Base-by-base conservation (phyloP, 106 monocot species). In the Triglochin maritima region DNA sequence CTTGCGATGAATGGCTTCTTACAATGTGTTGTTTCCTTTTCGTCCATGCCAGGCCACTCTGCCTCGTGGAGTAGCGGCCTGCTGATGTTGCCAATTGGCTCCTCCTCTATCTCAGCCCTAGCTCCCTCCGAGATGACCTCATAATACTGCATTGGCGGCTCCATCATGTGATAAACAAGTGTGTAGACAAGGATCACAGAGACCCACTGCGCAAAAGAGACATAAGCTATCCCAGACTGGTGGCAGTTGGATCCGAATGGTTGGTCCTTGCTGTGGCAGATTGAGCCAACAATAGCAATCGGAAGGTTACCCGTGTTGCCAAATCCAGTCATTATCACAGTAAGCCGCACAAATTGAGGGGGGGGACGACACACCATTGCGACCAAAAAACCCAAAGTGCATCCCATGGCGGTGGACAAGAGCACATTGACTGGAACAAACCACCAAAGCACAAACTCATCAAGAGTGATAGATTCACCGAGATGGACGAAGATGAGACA, bases 121-220 rank as follows among this genome's bases (percentile, higher is more conserved):
- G 29, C 60, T 13, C 9, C 69, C 2, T 69, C 69, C 0, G 47
- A 64, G 77, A 88, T 79, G 42, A 90, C 54, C 66, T 96, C 90
- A 47, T 90, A 87, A 63, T 88, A 86, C 51, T 79, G 74, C 71
- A 96, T 50, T 4, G 96, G 90, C 0, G 96, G 90, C 62, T 96
- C 96, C 96, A 96, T 96, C 85, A 96, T 96, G 72, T 96, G 96
- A 62, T 91, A 96, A 4, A 96, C 96, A 4, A 96, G 78, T 3
- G 96, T 88, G 16, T 90, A 96, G 2, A 81, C 87, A 44, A 96
- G 88, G 69, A 96, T 85, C n/a, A 96, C 96, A 0, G 96, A 77
- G 49, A 88, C 90, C 96, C 91, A 91, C 56, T 96, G 96, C 4
- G 96, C 83, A 47, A 90, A 88, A 4, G 88, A 96, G 12, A 96